These are phyloP conservation scores for Glycine tomentella DNA, from an alignment of 306 rosid species.

Conservation along the genomic window DNA sequence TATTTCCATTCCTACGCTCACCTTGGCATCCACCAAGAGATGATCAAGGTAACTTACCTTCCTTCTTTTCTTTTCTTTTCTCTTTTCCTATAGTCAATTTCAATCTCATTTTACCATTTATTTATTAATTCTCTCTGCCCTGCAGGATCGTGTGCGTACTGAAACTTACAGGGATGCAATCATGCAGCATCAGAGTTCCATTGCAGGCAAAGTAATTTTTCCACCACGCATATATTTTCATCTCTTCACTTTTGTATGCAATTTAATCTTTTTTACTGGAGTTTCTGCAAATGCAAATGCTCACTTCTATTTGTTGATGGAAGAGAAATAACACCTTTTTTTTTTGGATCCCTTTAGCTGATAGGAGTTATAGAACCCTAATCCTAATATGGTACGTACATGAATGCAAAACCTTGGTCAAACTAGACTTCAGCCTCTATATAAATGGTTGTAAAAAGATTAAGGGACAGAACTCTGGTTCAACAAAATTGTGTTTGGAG, in stretches of 20 bases:
- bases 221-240: too few species aligned
- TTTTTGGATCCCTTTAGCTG: neutral
- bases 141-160: slow-evolving; percentile 90
- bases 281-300: neutral
- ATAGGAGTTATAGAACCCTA: slow-evolving; percentile 10
- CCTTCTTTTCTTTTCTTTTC: neutral
- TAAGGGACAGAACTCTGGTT: slow-evolving; percentile 8
- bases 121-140: too few species aligned
- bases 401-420: neutral
- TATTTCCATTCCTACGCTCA: slow-evolving; percentile 94
- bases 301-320: slow-evolving; percentile 14
- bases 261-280: neutral
- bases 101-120: too few species aligned
- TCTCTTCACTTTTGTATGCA: too few species aligned
- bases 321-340: too few species aligned
- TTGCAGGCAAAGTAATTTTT: slow-evolving; percentile 78
- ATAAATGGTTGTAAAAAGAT: neutral
- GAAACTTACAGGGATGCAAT: slow-evolving; percentile 87
- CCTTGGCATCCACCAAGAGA: slow-evolving; percentile 96
- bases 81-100: neutral
- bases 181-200: slow-evolving; percentile 81
- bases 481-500: neutral
- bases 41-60: slow-evolving; percentile 76
- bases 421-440: slow-evolving; percentile 16
- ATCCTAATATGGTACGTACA: neutral